phyloP scores from a whole-genome alignment of 495 filamentous ascomycete species.

The Aspergillus funiculosus region DNA sequence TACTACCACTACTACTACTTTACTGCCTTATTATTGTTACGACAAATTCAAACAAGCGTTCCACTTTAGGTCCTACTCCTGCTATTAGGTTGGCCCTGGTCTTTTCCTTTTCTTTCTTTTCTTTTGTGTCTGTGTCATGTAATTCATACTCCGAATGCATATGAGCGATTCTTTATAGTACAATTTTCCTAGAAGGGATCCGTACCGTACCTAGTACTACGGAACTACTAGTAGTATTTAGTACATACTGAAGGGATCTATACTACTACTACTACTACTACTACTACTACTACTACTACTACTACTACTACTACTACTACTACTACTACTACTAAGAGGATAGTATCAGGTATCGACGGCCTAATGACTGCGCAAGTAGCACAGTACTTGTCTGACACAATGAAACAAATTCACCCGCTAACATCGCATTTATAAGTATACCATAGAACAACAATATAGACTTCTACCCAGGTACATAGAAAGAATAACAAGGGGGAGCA shows the following conservation, averaged over 20 bases:
- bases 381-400: too few relatives aligned
- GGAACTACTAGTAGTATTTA: too few relatives aligned
- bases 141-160: conserved; percentile 15
- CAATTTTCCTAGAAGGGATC: background rate
- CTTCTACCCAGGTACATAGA: background rate
- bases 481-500: background rate
- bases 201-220: background rate
- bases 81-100: background rate
- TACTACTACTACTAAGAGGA: too few relatives aligned
- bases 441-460: background rate
- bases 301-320: too few relatives aligned
- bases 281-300: too few relatives aligned
- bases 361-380: too few relatives aligned
- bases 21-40: background rate
- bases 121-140: background rate
- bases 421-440: conserved; percentile 4
- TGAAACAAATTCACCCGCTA: too few relatives aligned
- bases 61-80: background rate
- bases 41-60: conserved; percentile 3
- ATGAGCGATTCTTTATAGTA: conserved; percentile 13
- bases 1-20: too few relatives aligned
- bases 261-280: too few relatives aligned
- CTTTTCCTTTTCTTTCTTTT: background rate
- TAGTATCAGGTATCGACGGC: too few relatives aligned
- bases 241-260: too few relatives aligned